A percentile compares a stretch with the other conserved stretches of the same genome.
phyloP scores from a whole-genome alignment of 106 monocot genomes.

The Dioscorea alata region DNA sequence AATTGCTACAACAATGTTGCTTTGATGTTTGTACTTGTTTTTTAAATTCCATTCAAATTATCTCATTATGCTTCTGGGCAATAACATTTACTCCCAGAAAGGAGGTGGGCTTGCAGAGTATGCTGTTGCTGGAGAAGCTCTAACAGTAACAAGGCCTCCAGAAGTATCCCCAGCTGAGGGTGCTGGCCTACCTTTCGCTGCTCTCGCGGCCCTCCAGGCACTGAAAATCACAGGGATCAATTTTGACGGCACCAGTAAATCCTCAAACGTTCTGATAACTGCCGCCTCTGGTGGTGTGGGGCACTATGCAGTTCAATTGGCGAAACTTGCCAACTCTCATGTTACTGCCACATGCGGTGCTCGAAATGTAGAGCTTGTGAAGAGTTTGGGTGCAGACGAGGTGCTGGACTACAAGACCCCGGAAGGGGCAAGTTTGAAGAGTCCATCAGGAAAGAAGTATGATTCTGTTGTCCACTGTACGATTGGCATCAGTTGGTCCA shows the following conservation, averaged over 20 bases:
- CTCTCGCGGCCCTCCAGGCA: constrained; percentile 38
- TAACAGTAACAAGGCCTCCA: constrained; percentile 26
- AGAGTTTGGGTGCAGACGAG: constrained; percentile 37
- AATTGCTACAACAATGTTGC: not conserved
- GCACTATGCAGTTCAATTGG: constrained; percentile 34
- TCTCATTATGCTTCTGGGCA: too few relatives aligned
- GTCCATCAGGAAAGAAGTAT: constrained; percentile 30
- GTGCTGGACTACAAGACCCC: constrained; percentile 49
- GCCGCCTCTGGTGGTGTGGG: constrained; percentile 54
- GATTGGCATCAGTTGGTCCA: constrained; percentile 17
- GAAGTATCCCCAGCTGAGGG: constrained; percentile 19
- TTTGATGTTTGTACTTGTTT: too few relatives aligned
- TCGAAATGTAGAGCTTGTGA: constrained; percentile 30
- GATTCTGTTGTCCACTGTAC: constrained; percentile 35
- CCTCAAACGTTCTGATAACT: constrained; percentile 30
- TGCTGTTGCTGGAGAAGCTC: constrained; percentile 9
- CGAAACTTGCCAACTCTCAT: constrained; percentile 25
- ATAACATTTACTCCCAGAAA: constrained; percentile 2
- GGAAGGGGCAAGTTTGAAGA: constrained; percentile 29
- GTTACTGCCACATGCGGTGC: constrained; percentile 44
- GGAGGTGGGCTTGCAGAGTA: constrained; percentile 47
- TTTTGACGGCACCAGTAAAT: constrained; percentile 1
- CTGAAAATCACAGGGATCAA: constrained; percentile 10
- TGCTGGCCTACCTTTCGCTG: constrained; percentile 35
- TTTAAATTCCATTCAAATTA: too few relatives aligned